Base-by-base conservation (phyloP, 2,329 filamentous ascomycete species). In the Huntiella bhutanensis region DNA sequence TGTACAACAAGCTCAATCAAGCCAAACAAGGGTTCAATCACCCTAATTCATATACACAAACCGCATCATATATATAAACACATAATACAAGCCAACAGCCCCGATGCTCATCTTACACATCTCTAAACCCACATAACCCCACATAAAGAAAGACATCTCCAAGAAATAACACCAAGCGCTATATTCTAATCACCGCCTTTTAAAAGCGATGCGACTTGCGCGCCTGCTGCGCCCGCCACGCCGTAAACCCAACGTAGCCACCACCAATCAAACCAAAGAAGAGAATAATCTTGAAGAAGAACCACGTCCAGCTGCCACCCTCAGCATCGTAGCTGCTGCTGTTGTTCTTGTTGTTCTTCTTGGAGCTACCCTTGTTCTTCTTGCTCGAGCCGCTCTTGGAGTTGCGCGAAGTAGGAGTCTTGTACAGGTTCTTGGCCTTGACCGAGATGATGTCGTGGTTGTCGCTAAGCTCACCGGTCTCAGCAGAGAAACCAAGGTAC, bases 401-500 rank as follows among this genome's bases (percentile, higher is more conserved):
- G 61, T 59, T 61, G 53, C 55, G 60, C 44, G 59, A 57, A 45
- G 67, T 64, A 33, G 72, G 65, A 22, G 64, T 63, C 48, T 73
- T 77, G 67, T 96, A 96, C 51, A 98, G 68, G 62, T 95, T 98
- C 68, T 81, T 82, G 48, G 88, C 80, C 52, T 77, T 70, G 55
- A 98, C 73, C 43, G 77, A 81, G 59, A 96, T 77, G 62, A 98
- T 92, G 64, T 98, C 91, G 70, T 95, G 88, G 70, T 94, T 94
- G 66, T 98, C 91, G 63, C 79, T 85, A 53, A 98, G 75, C 67
- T 98, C 88, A 58, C 91, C 91, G 12, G 91, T 96, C 68, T 96
- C 88, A 48, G 84, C 81, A 55, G 75, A 80, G 65, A 84, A 84
- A 49, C 79, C 80, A 19, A 84, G 74, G 60, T 84, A 84, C 33